Conservation (phyloP, 768 basidiomycete genomes). For the Tylopilus cervinicoccineus region DNA sequence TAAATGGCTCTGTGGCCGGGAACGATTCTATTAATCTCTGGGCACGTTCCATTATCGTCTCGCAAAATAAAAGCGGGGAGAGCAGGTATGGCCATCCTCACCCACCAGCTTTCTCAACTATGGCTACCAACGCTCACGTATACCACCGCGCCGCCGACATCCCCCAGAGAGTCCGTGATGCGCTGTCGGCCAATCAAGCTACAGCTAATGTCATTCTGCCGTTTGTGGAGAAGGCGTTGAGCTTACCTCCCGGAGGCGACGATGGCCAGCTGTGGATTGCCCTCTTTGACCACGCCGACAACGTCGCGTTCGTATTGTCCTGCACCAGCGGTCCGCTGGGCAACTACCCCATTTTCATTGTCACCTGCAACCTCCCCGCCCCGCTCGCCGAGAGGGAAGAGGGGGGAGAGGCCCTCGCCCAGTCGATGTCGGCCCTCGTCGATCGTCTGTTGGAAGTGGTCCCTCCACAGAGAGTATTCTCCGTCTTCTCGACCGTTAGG, state of each 20-base stretch:
- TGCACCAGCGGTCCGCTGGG: conserved; percentile 3
- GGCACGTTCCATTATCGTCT: neutral
- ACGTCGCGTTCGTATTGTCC: conserved; percentile 9
- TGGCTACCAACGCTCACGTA: conserved; percentile 4
- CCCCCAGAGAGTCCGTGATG: conserved; percentile 22
- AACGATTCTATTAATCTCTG: neutral
- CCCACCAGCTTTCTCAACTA: conserved; percentile 9
- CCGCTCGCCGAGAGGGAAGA: neutral
- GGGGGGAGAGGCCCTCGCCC: neutral
- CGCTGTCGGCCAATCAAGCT: conserved; percentile 26
- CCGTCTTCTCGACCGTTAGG: conserved; percentile 55
- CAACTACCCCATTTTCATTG: conserved; percentile 14
- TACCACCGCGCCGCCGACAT: conserved; percentile 16
- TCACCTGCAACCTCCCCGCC: conserved; percentile 6
- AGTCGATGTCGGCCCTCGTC: conserved; percentile 5
- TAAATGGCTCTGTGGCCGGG: neutral
- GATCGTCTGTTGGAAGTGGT: conserved; percentile 8
- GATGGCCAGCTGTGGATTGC: conserved; percentile 29
- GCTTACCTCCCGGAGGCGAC: neutral
- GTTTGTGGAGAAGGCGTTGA: conserved; percentile 29
- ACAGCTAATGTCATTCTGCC: conserved; percentile 40
- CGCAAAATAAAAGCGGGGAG: neutral
- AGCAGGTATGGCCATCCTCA: neutral
- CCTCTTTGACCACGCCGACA: conserved; percentile 13
- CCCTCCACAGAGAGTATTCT: conserved; percentile 37